Evolutionary conservation across 2,329 filamentous ascomycete species (phyloP).

Genomic region (Fusarium vanettenii): DNA sequence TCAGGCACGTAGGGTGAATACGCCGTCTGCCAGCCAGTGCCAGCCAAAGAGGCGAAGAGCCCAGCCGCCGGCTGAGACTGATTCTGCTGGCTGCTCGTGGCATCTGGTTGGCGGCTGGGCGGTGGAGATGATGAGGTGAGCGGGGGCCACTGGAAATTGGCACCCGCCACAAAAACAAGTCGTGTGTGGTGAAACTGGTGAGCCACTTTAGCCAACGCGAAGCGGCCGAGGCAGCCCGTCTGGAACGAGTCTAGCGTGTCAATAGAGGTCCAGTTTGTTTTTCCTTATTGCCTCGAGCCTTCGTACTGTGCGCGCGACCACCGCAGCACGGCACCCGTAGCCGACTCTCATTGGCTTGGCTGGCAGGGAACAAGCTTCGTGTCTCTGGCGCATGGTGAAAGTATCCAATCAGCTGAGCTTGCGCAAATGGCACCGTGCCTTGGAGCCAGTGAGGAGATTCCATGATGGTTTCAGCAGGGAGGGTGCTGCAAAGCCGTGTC

Average conservation of each 20-base stretch:
- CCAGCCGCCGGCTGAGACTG: slow-evolving; percentile 5
- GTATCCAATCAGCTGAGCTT: slow-evolving; percentile 26
- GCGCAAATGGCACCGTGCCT: slow-evolving; percentile 16
- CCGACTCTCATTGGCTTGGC: slow-evolving; percentile 25
- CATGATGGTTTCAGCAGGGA: slow-evolving; percentile 36
- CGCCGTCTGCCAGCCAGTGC: slow-evolving; percentile 9
- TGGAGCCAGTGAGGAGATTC: slow-evolving; percentile 30
- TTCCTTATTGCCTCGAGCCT: not conserved
- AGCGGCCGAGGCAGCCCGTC: slow-evolving; percentile 25
- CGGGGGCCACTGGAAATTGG: slow-evolving; percentile 35
- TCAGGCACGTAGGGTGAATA: slow-evolving; percentile 37
- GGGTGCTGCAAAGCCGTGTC: slow-evolving; percentile 32
- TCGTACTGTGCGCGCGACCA: slow-evolving; percentile 24
- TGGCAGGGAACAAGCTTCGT: slow-evolving; percentile 30
- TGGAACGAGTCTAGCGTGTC: not conserved
- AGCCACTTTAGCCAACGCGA: slow-evolving; percentile 29
- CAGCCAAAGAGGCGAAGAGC: slow-evolving; percentile 10
- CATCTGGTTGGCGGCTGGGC: slow-evolving; percentile 8
- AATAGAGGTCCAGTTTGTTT: slow-evolving; percentile 1
- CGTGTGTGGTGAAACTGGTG: slow-evolving; percentile 31
- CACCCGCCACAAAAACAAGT: slow-evolving; percentile 33
- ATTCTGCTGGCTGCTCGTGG: not conserved
- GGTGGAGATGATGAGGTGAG: slow-evolving; percentile 1
- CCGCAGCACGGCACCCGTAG: slow-evolving; percentile 16
- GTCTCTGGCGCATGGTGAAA: slow-evolving; percentile 13